phyloP scores from a whole-genome alignment of 371 early-diverging fungal genomes.

The Apophysomyces variabilis region DNA sequence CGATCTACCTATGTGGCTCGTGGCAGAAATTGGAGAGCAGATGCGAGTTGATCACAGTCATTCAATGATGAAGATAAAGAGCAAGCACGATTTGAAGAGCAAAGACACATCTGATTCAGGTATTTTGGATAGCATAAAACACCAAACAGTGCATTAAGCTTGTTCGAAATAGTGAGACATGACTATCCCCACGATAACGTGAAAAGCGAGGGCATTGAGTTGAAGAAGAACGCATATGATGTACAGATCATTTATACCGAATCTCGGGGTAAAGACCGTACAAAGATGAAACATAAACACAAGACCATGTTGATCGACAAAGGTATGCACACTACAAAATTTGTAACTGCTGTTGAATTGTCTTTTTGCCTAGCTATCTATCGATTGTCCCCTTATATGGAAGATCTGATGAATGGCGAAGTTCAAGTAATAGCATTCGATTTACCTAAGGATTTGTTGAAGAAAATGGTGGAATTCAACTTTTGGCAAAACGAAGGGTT shows the following conservation, averaged over 20 bases:
- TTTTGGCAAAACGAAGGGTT: conserved; percentile 70
- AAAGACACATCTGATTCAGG: conserved; percentile 56
- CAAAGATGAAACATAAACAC: conserved; percentile 73
- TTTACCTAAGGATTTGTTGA: conserved; percentile 62
- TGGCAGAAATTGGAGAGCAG: conserved; percentile 74
- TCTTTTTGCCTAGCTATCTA: conserved; percentile 47
- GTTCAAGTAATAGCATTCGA: conserved; percentile 77
- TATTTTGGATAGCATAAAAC: conserved; percentile 16
- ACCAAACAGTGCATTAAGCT: conserved; percentile 7
- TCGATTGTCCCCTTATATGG: conserved; percentile 58
- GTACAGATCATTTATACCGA: conserved; percentile 52
- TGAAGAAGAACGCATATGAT: conserved; percentile 39
- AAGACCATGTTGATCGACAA: conserved; percentile 72
- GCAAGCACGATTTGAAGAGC: conserved; percentile 60
- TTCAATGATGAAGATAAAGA: conserved; percentile 46
- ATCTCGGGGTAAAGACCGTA: conserved; percentile 47
- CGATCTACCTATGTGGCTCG: conserved; percentile 64
- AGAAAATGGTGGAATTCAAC: conserved; percentile 58
- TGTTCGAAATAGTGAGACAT: conserved; percentile 25
- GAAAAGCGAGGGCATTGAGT: conserved; percentile 38
- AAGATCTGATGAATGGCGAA: conserved; percentile 53
- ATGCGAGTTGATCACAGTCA: conserved; percentile 55
- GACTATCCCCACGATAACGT: conserved; percentile 42
- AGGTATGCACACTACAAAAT: conserved; percentile 41
- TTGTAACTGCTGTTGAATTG: neutral